phyloP scores from a whole-genome alignment of 73 alveolate species.

The Paramecium caudatum region DNA sequence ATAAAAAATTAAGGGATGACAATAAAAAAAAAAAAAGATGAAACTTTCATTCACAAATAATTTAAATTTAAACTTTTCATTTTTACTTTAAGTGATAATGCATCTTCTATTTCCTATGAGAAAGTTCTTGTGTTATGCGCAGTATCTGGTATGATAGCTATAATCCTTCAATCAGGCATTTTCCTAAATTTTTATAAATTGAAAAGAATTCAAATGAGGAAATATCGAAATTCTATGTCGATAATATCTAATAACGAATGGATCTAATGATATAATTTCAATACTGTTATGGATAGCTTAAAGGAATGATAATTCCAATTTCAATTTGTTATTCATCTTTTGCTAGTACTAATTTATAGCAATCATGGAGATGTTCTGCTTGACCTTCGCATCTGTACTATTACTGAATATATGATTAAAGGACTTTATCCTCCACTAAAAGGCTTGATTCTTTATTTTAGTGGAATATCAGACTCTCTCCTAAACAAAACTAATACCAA shows the following conservation, averaged over 20 bases:
- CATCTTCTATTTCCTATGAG: background rate
- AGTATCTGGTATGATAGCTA: constrained; percentile 48
- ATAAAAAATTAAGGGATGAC: constrained; percentile 40
- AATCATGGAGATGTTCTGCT: constrained; percentile 60
- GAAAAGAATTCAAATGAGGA: constrained; percentile 2
- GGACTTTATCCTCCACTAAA: constrained; percentile 42
- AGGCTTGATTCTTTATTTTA: background rate
- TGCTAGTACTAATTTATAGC: constrained; percentile 52
- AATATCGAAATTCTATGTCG: background rate
- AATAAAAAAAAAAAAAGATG: constrained; percentile 48
- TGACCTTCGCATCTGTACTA: constrained; percentile 33
- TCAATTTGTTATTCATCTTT: constrained; percentile 25
- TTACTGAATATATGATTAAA: constrained; percentile 8
- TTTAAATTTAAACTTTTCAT: constrained; percentile 27
- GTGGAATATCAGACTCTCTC: background rate
- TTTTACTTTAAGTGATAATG: constrained; percentile 16
- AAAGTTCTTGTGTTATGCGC: constrained; percentile 6
- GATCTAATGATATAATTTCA: background rate
- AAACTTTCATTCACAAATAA: background rate
- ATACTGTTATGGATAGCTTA: constrained; percentile 63
- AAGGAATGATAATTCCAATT: constrained; percentile 32
- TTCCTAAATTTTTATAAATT: background rate
- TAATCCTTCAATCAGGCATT: constrained; percentile 44
- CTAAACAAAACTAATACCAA: constrained; percentile 62
- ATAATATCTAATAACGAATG: background rate